Evolutionary conservation across 352 stramenopile species (phyloP), one percentile per base, ranked within the genome.

Genomic region (Phytophthora podocarpi): DNA sequence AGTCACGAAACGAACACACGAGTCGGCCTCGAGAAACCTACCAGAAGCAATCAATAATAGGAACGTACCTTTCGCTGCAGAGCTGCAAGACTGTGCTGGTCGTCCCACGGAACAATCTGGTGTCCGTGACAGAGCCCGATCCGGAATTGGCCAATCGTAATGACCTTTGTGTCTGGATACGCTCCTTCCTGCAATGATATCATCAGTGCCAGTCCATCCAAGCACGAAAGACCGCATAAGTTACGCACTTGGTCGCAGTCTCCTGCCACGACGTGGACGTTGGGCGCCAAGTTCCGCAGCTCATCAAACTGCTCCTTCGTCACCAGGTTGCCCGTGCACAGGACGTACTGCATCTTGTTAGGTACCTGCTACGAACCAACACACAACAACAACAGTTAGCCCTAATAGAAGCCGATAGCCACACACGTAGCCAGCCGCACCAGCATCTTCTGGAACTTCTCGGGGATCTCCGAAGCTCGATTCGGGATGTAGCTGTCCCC

Each of bases 281-380:
- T 99, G 1, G 95, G 94, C 21, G 96, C 93, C n/a, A 99, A 71
- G n/a, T 87, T 82, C 34, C 85, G 85, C 43, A 99, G 78, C 71
- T 98, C 93, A 20, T 99, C 90, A 59, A 96, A 98, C 67, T 98
- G 93, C 65, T 99, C 96, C 47, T 94, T 94, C 3, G 90, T 95
- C 47, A 90, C 90, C 59, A 99, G 74, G 73, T 99, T 99, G 26
- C 97, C 97, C 13, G 97, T 99, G 73, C 97, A 99, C 47, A 99
- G 72, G 9, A 99, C 91, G 70, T 99, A 97, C 70, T 99, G 95
- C 74, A 99, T 99, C 70, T 99, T 99, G 67, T 98, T 98, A 3
- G 97, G 97, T 10, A 99, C 83, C 46, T 99, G 71, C 75, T 40
- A 18, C 3, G 0, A 11, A 56, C 24, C 34, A 13, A 46, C 7